phyloP scores from a whole-genome alignment of 176 grass and related monocot species.

The Panicum miliaceum region DNA sequence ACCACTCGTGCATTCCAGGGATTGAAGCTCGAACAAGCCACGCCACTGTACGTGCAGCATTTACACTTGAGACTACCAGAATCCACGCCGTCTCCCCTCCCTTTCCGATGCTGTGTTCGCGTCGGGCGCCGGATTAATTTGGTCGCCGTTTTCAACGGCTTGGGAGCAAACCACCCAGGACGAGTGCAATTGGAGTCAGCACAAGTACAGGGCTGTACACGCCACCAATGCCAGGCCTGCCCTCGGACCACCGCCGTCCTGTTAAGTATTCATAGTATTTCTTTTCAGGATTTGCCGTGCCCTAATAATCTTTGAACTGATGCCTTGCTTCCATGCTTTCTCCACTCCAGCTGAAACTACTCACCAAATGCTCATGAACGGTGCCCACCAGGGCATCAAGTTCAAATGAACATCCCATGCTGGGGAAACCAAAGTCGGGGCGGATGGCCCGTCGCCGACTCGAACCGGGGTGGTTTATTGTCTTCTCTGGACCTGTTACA shows the following conservation, averaged over 20 bases:
- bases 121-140: too few species aligned
- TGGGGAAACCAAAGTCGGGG: too few species aligned
- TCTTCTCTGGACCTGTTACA: background rate
- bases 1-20: too few species aligned
- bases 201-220: background rate
- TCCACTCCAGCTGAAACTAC: background rate
- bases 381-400: background rate
- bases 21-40: too few species aligned
- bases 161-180: background rate
- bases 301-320: background rate
- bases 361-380: background rate
- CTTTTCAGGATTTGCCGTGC: background rate
- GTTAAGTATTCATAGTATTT: too few species aligned
- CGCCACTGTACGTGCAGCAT: too few species aligned
- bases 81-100: too few species aligned
- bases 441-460: too few species aligned
- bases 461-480: too few species aligned
- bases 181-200: background rate
- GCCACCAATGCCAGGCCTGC: background rate
- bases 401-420: background rate
- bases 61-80: too few species aligned
- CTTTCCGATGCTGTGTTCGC: too few species aligned
- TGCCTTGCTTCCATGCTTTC: background rate
- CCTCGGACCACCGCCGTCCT: background rate
- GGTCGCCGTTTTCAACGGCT: background rate